Evolutionary conservation across 208 protist genomes (phyloP).

Genomic region (Acanthamoeba triangularis): DNA sequence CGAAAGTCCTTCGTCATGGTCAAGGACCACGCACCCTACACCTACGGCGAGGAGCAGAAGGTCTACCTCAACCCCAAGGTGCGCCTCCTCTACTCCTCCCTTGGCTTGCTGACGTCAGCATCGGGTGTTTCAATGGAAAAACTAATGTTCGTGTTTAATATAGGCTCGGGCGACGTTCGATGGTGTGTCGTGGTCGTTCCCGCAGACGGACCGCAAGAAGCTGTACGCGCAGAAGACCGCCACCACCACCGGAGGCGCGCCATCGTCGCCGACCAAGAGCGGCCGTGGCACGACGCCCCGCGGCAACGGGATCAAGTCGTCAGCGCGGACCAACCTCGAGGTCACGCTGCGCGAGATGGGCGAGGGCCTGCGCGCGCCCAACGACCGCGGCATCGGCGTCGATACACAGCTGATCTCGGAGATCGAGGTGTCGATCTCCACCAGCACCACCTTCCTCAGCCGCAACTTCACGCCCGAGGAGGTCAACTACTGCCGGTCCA

Average conservation of each 20-base stretch:
- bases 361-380: constrained; percentile 45
- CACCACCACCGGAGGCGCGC: background rate
- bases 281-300: background rate
- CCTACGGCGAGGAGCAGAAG: constrained; percentile 68
- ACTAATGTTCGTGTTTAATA: too few relatives aligned
- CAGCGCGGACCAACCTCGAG: constrained; percentile 27
- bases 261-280: constrained; percentile 14
- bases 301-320: constrained; percentile 28
- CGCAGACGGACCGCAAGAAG: constrained; percentile 32
- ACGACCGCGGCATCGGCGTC: constrained; percentile 78
- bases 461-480: constrained; percentile 90
- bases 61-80: constrained; percentile 86
- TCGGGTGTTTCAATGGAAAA: too few relatives aligned
- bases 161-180: constrained; percentile 82
- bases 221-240: background rate
- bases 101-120: too few relatives aligned
- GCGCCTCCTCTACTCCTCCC: too few relatives aligned
- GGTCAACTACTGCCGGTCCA: constrained; percentile 80
- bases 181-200: constrained; percentile 16
- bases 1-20: constrained; percentile 79
- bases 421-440: constrained; percentile 78
- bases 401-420: constrained; percentile 79
- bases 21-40: constrained; percentile 87
- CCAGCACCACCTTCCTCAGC: constrained; percentile 81
- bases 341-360: constrained; percentile 75